Evolutionary conservation across 1,284 basidiomycete genomes (phyloP), one percentile per base, ranked within the genome.

Genomic region (Baeospora myosura): DNA sequence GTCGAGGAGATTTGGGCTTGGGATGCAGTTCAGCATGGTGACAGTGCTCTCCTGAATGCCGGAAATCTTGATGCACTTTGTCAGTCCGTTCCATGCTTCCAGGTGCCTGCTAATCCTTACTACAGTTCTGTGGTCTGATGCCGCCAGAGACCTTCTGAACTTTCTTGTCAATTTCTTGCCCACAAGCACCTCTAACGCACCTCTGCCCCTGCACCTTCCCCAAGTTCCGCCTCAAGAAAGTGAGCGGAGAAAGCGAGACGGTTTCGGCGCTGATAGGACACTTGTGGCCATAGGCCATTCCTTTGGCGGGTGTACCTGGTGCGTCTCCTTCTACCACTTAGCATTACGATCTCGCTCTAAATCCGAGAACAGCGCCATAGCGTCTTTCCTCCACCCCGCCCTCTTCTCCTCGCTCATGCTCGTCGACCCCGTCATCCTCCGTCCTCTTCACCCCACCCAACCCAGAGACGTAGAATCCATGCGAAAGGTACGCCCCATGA

Each of bases 1-100:
- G 59, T 93, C 12, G 78, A 85, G 51, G 88, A 93, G 55, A 68
- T 91, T 11, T 92, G 87, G 87, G 61, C 75, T 1, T 76, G 87
- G 63, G 90, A 93, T 49, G 72, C 81, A 30, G 69, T 80, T 2
- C 79, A 88, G 47, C 86, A 90, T 43, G 88, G 86, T 0, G 88
- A 89, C 43, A 73, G 83, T 11, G 78, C 70, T 1, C 59, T 84
- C 16, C 45, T 91, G 40, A 93, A 91, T 48, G 65, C 62, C 0
- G 60, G 65, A 0, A 61, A 63, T 16, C 61, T 84, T 1, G 72
- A 71, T 28, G 71, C 74, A 18, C 57, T 75, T 23, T 78, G 78
- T 81, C 51, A 49, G 77, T 34, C 4, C 18, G 4, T 21, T 2
- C 14, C 40, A 30, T 28, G 37, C 23, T 24, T 22, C 21, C 26